Conservation (phyloP, 768 basidiomycete species). For the Leucocoprinus birnbaumii region DNA sequence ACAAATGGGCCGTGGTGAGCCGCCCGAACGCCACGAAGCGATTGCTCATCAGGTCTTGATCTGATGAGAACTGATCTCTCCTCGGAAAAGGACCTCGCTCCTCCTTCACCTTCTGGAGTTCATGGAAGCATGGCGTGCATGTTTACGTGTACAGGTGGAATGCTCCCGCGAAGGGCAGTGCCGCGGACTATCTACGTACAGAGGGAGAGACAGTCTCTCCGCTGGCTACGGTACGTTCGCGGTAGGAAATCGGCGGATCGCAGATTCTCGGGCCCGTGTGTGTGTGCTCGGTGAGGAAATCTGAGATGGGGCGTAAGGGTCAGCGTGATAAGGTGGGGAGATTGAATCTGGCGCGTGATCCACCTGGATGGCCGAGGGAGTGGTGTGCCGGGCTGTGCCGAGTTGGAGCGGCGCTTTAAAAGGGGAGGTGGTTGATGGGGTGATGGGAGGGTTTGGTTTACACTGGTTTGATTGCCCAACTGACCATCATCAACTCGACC, state of each 20-base stretch:
- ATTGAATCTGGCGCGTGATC: slow-evolving; percentile 17
- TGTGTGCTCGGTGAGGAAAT: background rate
- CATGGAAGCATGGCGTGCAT: too few relatives aligned
- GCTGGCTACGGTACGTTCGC: too few relatives aligned
- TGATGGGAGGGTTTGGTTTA: slow-evolving; percentile 9
- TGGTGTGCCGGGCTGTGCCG: background rate
- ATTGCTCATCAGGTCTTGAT: slow-evolving; percentile 7
- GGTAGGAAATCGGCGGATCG: slow-evolving; percentile 11
- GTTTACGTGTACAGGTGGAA: too few relatives aligned
- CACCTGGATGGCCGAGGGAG: slow-evolving; percentile 13
- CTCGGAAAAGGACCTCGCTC: too few relatives aligned
- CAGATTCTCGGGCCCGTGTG: slow-evolving; percentile 12
- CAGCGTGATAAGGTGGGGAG: slow-evolving; percentile 30
- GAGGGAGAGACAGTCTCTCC: background rate
- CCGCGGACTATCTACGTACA: background rate
- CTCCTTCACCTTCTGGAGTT: too few relatives aligned
- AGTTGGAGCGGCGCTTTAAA: background rate
- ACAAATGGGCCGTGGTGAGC: background rate
- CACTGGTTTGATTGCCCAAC: slow-evolving; percentile 12
- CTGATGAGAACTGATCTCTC: background rate
- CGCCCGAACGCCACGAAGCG: slow-evolving; percentile 7
- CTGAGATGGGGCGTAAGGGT: slow-evolving; percentile 23
- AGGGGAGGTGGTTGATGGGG: background rate
- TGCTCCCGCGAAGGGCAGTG: background rate
- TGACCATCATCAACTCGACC: too few relatives aligned